These are phyloP conservation scores for Coleophoma eucalyptorum DNA, from an alignment of 2,329 filamentous ascomycete species.

Conservation along the genomic window DNA sequence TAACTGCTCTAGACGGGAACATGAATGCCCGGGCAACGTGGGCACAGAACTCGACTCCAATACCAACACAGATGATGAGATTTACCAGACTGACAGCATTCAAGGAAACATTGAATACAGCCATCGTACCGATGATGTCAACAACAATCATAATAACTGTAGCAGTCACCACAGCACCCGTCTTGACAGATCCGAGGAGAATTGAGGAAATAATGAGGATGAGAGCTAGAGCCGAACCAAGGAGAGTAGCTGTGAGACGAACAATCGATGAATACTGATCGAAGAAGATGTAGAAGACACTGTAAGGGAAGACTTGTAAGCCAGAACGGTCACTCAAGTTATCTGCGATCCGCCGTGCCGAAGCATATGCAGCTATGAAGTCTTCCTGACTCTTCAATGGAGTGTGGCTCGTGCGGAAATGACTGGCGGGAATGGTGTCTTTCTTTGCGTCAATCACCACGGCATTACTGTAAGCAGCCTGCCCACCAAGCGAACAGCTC, in stretches of 20 bases:
- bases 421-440: constrained; percentile 71
- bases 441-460: constrained; percentile 70
- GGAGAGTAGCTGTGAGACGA: constrained; percentile 70
- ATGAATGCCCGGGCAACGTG: constrained; percentile 95
- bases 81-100: constrained; percentile 97
- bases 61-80: constrained; percentile 93
- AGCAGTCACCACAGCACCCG: constrained; percentile 75
- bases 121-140: constrained; percentile 95
- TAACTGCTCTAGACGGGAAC: constrained; percentile 79
- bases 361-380: constrained; percentile 87
- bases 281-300: constrained; percentile 98
- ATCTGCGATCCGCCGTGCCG: constrained; percentile 81
- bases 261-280: constrained; percentile 92
- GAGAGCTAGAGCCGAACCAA: constrained; percentile 79
- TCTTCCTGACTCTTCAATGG: constrained; percentile 84
- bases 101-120: constrained; percentile 78
- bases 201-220: constrained; percentile 78
- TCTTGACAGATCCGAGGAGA: constrained; percentile 79
- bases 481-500: constrained; percentile 82
- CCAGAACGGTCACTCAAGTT: constrained; percentile 69
- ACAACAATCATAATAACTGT: constrained; percentile 92
- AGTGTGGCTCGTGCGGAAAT: constrained; percentile 89
- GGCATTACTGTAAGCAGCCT: constrained; percentile 81
- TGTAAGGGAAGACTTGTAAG: constrained; percentile 91
- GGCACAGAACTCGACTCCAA: constrained; percentile 95